Evolutionary conservation across 805 yeast species (phyloP), one percentile per base, ranked within the genome.

Genomic region (Sugiyamaella qingdaonensis): DNA sequence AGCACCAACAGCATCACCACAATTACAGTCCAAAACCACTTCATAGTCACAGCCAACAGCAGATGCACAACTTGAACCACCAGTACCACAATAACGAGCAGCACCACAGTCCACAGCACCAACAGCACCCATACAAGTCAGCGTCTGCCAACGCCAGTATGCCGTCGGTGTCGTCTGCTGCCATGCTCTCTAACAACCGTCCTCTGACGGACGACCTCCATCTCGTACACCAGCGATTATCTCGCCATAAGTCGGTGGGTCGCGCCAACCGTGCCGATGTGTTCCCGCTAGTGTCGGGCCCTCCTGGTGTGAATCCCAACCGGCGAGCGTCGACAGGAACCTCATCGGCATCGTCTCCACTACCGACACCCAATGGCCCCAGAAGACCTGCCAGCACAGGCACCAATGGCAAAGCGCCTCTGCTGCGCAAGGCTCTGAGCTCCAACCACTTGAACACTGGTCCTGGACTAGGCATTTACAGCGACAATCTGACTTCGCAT

Each of bases 391-490:
- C 24, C n/a, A 45, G 48, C 4, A 24, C 39, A 11, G 37, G 37
- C 24, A 14, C 24, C 33, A 27, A 13, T 33, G 37, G 13, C 24
- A 13, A 31, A 2, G 48, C 14, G 21, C 60, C 60, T 44, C 44
- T 57, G 27, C 49, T 57, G 10, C 48, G 58, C 18, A 48, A 46
- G 18, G 60, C 60, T 10, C 37, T 57, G 19, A 54, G 58, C 18
- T 48, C 57, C 19, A 54, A 51, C 44, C 58, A 57, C 13, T 45
- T 57, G 18, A 41, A 49, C 24, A 27, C 37, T 9, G 24, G 43
- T 3, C 37, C 41, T 27, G 58, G 53, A n/a, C 45, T 49, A 10
- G 56, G 56, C 7, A 46, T 53, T 27, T 42, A 43, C 27, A 35
- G 35, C 37, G 50, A 29, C 29, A 31, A 33, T n/a, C 34, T 32